Evolutionary conservation across 2,329 filamentous ascomycete genomes (phyloP).

Genomic region (Colletotrichum viniferum): DNA sequence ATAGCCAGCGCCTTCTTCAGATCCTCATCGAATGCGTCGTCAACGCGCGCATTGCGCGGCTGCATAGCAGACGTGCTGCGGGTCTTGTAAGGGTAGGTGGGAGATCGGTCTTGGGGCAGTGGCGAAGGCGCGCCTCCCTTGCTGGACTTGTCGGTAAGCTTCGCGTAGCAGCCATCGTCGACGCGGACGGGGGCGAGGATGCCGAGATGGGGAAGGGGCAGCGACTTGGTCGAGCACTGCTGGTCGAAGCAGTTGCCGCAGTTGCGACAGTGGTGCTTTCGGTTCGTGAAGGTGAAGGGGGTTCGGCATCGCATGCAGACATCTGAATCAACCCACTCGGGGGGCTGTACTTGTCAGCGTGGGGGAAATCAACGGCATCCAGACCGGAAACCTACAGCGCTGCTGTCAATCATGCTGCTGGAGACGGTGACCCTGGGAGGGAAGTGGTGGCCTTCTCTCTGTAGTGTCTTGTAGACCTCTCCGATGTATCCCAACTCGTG

Average conservation of each 20-base stretch:
- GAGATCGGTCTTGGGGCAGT: constrained; percentile 43
- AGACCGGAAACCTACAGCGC: constrained; percentile 68
- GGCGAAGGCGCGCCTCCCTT: constrained; percentile 36
- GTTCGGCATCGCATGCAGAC: constrained; percentile 98
- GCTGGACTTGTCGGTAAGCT: constrained; percentile 78
- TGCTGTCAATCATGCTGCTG: constrained; percentile 98
- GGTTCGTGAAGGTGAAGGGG: constrained; percentile 94
- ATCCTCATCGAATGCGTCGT: constrained; percentile 93
- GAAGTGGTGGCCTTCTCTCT: constrained; percentile 86
- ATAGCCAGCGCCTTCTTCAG: constrained; percentile 92
- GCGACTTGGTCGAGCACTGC: constrained; percentile 87
- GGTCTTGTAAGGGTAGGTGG: constrained; percentile 64
- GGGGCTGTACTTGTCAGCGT: constrained; percentile 62
- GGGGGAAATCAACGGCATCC: background rate
- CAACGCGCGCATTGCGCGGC: constrained; percentile 84
- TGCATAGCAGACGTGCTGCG: constrained; percentile 77
- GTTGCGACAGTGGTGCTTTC: constrained; percentile 97
- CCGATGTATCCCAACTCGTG: constrained; percentile 84
- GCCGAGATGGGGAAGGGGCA: constrained; percentile 89
- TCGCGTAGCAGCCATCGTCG: constrained; percentile 93
- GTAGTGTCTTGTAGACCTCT: constrained; percentile 83
- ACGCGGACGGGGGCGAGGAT: constrained; percentile 91
- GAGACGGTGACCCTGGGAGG: constrained; percentile 85
- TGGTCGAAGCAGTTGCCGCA: constrained; percentile 98
- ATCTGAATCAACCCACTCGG: constrained; percentile 97